Evolutionary conservation across 139 green algal genomes (phyloP).

Genomic region (Edaphochlamys debaryana): DNA sequence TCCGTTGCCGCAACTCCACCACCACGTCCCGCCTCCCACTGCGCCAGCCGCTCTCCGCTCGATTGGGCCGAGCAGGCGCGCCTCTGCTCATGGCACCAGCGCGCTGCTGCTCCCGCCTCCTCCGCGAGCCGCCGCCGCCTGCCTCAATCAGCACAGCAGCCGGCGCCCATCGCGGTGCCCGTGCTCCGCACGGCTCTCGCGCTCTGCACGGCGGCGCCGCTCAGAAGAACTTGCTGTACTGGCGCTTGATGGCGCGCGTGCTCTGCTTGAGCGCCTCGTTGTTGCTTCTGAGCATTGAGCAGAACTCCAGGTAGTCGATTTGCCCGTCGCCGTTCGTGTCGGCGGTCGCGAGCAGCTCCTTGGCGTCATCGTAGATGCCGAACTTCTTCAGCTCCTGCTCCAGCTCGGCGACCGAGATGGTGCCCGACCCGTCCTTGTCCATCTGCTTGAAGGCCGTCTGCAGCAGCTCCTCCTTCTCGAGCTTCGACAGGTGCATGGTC

Average conservation of each 20-base stretch:
- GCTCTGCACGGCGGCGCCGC: not conserved
- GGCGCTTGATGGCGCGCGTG: slow-evolving; percentile 48
- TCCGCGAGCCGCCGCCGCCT: too few relatives aligned
- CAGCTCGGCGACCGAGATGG: slow-evolving; percentile 77
- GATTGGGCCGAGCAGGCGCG: too few relatives aligned
- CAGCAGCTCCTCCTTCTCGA: slow-evolving; percentile 90
- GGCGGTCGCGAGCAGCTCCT: slow-evolving; percentile 61
- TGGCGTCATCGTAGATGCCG: slow-evolving; percentile 69
- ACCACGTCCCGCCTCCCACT: too few relatives aligned
- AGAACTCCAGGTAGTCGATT: slow-evolving; percentile 71
- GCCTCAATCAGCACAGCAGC: too few relatives aligned
- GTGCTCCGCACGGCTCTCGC: not conserved
- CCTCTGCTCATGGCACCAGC: too few relatives aligned
- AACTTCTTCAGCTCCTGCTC: slow-evolving; percentile 68
- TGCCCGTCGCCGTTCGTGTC: slow-evolving; percentile 55
- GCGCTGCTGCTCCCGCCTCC: too few relatives aligned
- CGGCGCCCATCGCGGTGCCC: too few relatives aligned
- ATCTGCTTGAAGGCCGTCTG: slow-evolving; percentile 69
- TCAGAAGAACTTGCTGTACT: slow-evolving; percentile 55
- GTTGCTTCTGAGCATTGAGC: slow-evolving; percentile 57
- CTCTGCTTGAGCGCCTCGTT: slow-evolving; percentile 53
- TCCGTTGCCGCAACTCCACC: too few relatives aligned
- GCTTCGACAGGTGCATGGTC: slow-evolving; percentile 86
- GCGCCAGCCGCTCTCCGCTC: too few relatives aligned
- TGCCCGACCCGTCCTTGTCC: slow-evolving; percentile 64